Evolutionary conservation across 176 grass and related monocot genomes (phyloP).

Genomic region (Phoenix roebelenii): DNA sequence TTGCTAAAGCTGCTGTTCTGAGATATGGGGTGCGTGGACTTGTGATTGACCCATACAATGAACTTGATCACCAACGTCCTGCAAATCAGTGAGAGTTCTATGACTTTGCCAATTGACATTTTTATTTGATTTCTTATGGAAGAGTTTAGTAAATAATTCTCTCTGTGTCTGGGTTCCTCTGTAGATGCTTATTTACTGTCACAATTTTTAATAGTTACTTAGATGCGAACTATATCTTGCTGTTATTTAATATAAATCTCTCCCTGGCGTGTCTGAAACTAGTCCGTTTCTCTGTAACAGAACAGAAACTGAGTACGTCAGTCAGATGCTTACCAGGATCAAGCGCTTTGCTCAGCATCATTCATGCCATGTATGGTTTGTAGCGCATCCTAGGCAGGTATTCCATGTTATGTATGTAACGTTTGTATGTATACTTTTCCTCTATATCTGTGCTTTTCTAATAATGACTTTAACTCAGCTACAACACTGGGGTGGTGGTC

Average conservation of each 20-base stretch:
- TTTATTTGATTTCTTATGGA: too few species aligned
- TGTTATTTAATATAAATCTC: too few species aligned
- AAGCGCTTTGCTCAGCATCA: constrained; percentile 97
- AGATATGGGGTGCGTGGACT: constrained; percentile 84
- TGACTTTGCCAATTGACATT: too few species aligned
- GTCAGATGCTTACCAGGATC: constrained; percentile 80
- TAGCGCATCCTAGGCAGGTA: constrained; percentile 99
- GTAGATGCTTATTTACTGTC: too few species aligned
- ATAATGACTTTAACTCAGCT: constrained; percentile 35
- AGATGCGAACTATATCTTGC: too few species aligned
- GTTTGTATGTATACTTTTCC: constrained; percentile 1
- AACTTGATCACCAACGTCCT: constrained; percentile 88
- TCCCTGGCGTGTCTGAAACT: too few species aligned
- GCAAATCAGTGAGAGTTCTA: constrained; percentile 50
- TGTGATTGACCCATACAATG: constrained; percentile 97
- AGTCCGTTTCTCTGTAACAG: constrained; percentile 27
- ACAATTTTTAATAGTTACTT: too few species aligned
- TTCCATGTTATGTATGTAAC: constrained; percentile 6
- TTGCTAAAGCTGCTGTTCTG: constrained; percentile 78
- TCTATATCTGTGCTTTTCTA: constrained; percentile 16
- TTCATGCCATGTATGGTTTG: constrained; percentile 98
- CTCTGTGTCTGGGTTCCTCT: too few species aligned
- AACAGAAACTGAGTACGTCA: constrained; percentile 94
- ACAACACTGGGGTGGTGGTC: constrained; percentile 70
- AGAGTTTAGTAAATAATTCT: too few species aligned